Evolutionary conservation across 1,284 basidiomycete species (phyloP).

Genomic region (Microbotryum silenes-acaulis): DNA sequence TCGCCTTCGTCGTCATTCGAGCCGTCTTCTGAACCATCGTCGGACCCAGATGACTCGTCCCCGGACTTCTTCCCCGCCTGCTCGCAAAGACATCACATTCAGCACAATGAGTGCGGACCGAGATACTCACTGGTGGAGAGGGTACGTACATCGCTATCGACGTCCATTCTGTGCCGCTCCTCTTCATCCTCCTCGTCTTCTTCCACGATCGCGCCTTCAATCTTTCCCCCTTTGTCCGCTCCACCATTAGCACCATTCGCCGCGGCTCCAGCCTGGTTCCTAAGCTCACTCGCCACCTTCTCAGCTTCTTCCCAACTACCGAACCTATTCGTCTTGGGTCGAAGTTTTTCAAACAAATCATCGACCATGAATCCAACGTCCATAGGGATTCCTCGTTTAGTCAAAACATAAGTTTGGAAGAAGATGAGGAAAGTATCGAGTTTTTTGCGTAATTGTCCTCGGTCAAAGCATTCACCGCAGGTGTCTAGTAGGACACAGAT

Average conservation of each 20-base stretch:
- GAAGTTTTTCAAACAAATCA: slow-evolving; percentile 84
- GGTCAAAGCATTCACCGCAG: slow-evolving; percentile 96
- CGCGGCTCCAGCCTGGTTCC: slow-evolving; percentile 55
- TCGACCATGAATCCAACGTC: slow-evolving; percentile 95
- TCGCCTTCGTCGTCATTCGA: slow-evolving; percentile 30
- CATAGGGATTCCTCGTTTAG: slow-evolving; percentile 83
- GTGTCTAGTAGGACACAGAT: slow-evolving; percentile 89
- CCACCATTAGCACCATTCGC: slow-evolving; percentile 33
- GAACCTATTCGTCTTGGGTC: slow-evolving; percentile 58
- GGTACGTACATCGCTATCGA: not conserved
- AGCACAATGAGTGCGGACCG: too few relatives aligned
- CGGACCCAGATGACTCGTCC: too few relatives aligned
- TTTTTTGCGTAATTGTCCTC: slow-evolving; percentile 80
- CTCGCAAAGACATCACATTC: too few relatives aligned
- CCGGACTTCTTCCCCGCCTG: too few relatives aligned
- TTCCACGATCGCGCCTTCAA: not conserved
- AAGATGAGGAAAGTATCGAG: slow-evolving; percentile 85
- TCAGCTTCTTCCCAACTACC: slow-evolving; percentile 41
- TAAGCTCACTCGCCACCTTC: slow-evolving; percentile 72
- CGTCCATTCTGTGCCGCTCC: not conserved
- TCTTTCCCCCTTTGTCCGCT: not conserved
- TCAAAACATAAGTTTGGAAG: slow-evolving; percentile 84
- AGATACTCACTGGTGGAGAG: too few relatives aligned
- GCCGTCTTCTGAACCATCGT: slow-evolving; percentile 10
- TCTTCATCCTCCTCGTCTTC: slow-evolving; percentile 18